Conservation (phyloP, 1,284 basidiomycete genomes). For the Malassezia psittaci region DNA sequence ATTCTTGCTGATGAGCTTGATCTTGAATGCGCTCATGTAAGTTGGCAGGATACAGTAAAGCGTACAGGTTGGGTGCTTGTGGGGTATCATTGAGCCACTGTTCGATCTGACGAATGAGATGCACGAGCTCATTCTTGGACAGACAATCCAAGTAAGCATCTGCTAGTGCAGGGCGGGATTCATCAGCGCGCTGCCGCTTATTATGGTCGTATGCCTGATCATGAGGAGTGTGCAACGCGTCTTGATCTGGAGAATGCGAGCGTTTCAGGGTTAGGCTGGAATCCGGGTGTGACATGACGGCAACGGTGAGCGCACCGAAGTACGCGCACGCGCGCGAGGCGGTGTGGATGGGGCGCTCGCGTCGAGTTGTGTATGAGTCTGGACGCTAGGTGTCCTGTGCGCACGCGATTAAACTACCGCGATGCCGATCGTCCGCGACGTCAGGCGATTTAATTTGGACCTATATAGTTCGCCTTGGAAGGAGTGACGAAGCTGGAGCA, state of each 20-base stretch:
- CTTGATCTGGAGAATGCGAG: slow-evolving; percentile 14
- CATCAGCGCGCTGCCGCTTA: slow-evolving; percentile 8
- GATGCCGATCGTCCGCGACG: slow-evolving; percentile 4
- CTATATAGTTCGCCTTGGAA: slow-evolving; percentile 18
- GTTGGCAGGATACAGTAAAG: slow-evolving; percentile 11
- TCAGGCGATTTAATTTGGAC: slow-evolving; percentile 11
- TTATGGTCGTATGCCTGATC: neutral
- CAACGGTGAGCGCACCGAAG: neutral
- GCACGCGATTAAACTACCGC: slow-evolving; percentile 7
- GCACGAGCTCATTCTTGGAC: neutral
- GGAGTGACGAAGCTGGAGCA: neutral
- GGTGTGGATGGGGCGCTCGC: neutral
- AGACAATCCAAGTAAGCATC: slow-evolving; percentile 12
- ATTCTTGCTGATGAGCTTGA: too few relatives aligned
- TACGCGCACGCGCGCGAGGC: neutral
- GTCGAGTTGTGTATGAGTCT: neutral
- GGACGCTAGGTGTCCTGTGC: slow-evolving; percentile 11
- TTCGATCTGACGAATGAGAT: slow-evolving; percentile 10
- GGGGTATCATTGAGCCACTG: slow-evolving; percentile 10
- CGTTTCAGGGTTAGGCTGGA: slow-evolving; percentile 9
- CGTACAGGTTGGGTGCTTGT: slow-evolving; percentile 1
- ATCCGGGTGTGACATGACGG: neutral
- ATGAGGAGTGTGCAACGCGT: slow-evolving; percentile 3
- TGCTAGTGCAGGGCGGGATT: slow-evolving; percentile 1
- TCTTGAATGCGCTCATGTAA: slow-evolving; percentile 1